These are phyloP conservation scores for Trichomonascaceae sp. DNA, from an alignment of 1,139 yeast species.

Conservation along the genomic window DNA sequence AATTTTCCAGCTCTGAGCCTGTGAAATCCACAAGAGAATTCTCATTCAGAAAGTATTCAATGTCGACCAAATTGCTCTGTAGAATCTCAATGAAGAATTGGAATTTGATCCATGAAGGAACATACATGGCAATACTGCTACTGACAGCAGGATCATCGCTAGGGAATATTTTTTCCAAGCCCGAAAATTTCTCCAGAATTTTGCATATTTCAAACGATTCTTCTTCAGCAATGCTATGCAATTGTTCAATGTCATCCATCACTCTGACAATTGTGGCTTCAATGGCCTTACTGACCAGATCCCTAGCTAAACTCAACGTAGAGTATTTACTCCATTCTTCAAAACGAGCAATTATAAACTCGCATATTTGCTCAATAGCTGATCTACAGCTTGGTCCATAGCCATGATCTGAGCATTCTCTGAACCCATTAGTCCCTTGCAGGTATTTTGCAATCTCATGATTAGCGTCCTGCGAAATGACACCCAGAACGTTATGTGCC, in stretches of 20 bases:
- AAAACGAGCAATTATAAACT: constrained; percentile 16
- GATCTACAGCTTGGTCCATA: constrained; percentile 21
- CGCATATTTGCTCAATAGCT: constrained; percentile 20
- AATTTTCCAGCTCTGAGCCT: constrained; percentile 56
- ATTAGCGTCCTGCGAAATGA: constrained; percentile 3
- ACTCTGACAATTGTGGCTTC: constrained; percentile 27
- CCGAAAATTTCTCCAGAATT: constrained; percentile 22
- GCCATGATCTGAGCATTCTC: constrained; percentile 19
- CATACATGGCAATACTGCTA: constrained; percentile 27
- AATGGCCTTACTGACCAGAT: constrained; percentile 26
- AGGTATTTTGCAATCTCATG: constrained; percentile 8
- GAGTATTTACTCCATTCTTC: constrained; percentile 21
- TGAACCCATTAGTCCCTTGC: constrained; percentile 20
- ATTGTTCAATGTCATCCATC: constrained; percentile 23
- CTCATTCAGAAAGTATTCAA: constrained; percentile 62
- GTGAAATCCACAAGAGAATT: constrained; percentile 69
- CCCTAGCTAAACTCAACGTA: constrained; percentile 22
- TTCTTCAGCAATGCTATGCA: constrained; percentile 30
- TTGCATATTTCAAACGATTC: constrained; percentile 29
- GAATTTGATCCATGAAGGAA: constrained; percentile 37
- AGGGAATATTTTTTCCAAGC: constrained; percentile 24
- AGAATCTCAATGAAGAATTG: constrained; percentile 32
- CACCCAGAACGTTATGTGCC: constrained; percentile 13
- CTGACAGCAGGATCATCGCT: constrained; percentile 9
- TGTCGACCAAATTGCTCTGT: constrained; percentile 49